Conservation (phyloP, 2,329 filamentous ascomycete species). For the Paramyrothecium roridum region DNA sequence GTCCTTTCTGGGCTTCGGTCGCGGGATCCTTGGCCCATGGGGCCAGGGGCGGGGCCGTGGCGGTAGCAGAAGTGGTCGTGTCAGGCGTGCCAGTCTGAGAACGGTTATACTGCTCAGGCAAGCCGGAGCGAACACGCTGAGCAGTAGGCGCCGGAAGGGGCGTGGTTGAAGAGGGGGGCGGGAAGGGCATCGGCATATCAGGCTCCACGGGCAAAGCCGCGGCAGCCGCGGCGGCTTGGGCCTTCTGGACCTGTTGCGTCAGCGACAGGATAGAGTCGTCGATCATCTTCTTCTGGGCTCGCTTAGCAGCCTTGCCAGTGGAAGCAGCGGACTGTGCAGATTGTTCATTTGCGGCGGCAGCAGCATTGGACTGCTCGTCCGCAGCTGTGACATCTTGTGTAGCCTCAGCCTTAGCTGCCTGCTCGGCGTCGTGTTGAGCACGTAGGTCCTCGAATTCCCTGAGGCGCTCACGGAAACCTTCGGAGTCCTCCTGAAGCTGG, state of each 20-base stretch:
- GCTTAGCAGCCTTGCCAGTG: conserved; percentile 20
- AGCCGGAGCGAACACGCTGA: conserved; percentile 77
- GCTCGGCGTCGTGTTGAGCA: conserved; percentile 64
- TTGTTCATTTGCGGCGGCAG: conserved; percentile 5
- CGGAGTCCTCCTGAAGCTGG: conserved; percentile 49
- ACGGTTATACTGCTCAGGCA: conserved; percentile 70
- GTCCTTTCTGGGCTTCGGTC: conserved; percentile 69
- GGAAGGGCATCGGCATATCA: conserved; percentile 74
- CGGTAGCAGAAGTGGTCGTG: conserved; percentile 31
- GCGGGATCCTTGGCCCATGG: conserved; percentile 92
- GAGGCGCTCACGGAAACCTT: conserved; percentile 68
- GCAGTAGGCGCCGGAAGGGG: conserved; percentile 86
- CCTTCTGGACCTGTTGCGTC: conserved; percentile 81
- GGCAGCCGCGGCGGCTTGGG: conserved; percentile 48
- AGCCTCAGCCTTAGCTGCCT: conserved; percentile 28
- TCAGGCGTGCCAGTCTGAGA: conserved; percentile 79
- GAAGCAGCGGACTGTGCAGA: conserved; percentile 7
- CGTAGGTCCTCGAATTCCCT: conserved; percentile 80
- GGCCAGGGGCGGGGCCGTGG: conserved; percentile 69
- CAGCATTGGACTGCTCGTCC: background rate
- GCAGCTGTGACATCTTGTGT: conserved; percentile 29
- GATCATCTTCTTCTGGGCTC: conserved; percentile 26
- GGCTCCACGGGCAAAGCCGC: conserved; percentile 44
- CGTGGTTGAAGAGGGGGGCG: conserved; percentile 70
- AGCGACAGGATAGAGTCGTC: conserved; percentile 56